Percentiles rank a stretch among this genome's conserved stretches.
phyloP scores from a whole-genome alignment of 108 stramenopile genomes.

The Cylindrotheca fusiformis region DNA sequence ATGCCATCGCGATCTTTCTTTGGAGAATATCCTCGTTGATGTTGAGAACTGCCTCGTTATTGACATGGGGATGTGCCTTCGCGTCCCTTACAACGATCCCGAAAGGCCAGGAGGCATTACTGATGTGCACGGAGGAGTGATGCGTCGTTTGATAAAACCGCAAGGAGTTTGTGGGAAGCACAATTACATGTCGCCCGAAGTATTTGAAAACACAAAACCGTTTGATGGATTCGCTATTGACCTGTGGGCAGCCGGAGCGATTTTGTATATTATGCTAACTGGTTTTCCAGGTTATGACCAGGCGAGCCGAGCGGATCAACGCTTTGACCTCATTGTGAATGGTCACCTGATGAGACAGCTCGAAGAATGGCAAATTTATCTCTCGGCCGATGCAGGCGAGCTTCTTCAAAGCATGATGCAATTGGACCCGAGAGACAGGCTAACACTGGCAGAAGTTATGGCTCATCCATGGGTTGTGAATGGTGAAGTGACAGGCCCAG shows the following conservation, averaged over 20 bases:
- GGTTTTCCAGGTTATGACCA: constrained; percentile 93
- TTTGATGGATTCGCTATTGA: constrained; percentile 95
- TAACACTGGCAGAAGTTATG: constrained; percentile 73
- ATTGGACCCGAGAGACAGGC: constrained; percentile 63
- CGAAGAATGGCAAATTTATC: constrained; percentile 63
- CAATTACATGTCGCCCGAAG: constrained; percentile 95
- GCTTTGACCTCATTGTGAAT: constrained; percentile 76
- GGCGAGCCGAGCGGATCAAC: constrained; percentile 64
- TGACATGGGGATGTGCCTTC: constrained; percentile 95
- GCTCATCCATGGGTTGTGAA: constrained; percentile 77
- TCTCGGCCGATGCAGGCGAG: constrained; percentile 61
- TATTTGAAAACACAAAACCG: constrained; percentile 59
- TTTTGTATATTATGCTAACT: constrained; percentile 93
- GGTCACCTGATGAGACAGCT: constrained; percentile 69
- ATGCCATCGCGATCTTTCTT: constrained; percentile 89
- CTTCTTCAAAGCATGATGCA: constrained; percentile 81
- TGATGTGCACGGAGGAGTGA: constrained; percentile 57
- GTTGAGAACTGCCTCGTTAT: constrained; percentile 79
- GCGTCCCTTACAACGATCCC: constrained; percentile 81
- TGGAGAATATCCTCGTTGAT: constrained; percentile 89
- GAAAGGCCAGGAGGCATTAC: constrained; percentile 27
- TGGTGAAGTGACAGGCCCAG: constrained; percentile 34
- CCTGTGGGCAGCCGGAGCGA: constrained; percentile 93
- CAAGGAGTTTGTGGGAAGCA: constrained; percentile 92
- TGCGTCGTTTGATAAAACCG: constrained; percentile 68